Percentiles rank a stretch among this genome's conserved stretches.
These are phyloP conservation scores for Nepenthes gracilis DNA, from an alignment of 148 eudicot genomes.

Conservation along the genomic window DNA sequence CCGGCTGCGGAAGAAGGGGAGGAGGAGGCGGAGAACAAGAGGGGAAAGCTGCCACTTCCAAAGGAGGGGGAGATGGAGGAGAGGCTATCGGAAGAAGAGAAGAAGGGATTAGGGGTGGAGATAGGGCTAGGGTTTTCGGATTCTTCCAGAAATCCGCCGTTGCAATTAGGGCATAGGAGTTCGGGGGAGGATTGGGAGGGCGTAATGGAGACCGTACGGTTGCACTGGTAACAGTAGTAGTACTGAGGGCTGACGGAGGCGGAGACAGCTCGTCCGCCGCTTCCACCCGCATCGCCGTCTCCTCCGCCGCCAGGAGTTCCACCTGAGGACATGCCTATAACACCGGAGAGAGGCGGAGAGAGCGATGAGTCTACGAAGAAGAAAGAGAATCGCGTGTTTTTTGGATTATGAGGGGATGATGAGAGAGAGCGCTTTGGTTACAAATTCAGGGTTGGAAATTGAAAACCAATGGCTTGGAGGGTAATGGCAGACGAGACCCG, in stretches of 20 bases:
- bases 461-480: no score
- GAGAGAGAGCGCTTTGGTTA: no score
- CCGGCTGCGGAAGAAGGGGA: conserved; percentile 4
- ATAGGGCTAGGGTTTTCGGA: conserved; percentile 20
- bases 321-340: neutral
- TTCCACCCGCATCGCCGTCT: neutral
- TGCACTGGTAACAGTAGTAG: conserved; percentile 51
- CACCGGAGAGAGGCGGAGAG: neutral
- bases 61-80: conserved; percentile 3
- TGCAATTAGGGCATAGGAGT: conserved; percentile 44
- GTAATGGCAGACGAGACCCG: no score
- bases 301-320: neutral
- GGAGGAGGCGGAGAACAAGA: conserved; percentile 16
- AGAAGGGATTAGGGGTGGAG: conserved; percentile 9
- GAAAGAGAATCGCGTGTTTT: no score
- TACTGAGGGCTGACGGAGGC: conserved; percentile 3
- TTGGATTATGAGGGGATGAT: no score
- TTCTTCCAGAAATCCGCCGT: conserved; percentile 58
- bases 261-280: neutral
- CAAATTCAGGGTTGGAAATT: no score
- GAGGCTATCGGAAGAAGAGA: conserved; percentile 5
- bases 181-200: conserved; percentile 25
- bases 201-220: conserved; percentile 26
- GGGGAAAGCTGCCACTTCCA: conserved; percentile 10
- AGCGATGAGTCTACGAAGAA: no score